Evolutionary conservation across 1,284 basidiomycete genomes (phyloP), one percentile per base, ranked within the genome.

Genomic region (Singerocomus inundabilis): DNA sequence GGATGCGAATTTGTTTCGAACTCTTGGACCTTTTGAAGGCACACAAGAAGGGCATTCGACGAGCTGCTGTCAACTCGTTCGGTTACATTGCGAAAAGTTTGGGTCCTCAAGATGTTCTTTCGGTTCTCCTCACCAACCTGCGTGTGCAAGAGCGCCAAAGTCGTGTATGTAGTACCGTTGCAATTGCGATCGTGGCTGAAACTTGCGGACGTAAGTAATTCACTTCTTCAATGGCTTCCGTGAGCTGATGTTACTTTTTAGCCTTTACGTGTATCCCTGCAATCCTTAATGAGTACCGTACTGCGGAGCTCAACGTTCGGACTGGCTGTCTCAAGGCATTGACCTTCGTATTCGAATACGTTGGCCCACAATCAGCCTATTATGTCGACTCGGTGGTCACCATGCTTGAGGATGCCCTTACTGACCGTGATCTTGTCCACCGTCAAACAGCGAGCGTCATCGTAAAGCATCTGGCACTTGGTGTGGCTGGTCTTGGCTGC

Each of bases 1-100:
- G 96, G 96, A 99, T 99, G 97, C 88, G 97, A 64, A 99, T 99
- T 70, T 99, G 97, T 69, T 99, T 99, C 71, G 97, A 99, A 70
- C 76, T 99, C 34, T 81, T 99, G 43, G 97, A 99, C 65, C 77
- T 99, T 36, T 80, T 99, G 62, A 99, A 99, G 70, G 97, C 97
- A 8, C 97, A 99, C 76, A 99, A 99, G 77, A 98, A 98, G 74
- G 95, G 92, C 32, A 99, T 99, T 64, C 89, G 97, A 49, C 91
- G 96, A 70, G 97, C 97, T 0, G 95, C 96, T 15, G 96, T 99
- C 73, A 99, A 99, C 77, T 98, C 95, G 4, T 99, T 99, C 60
- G 97, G 97, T 62, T 99, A 99, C 64, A 99, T 99, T 57, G 97
- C 97, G 54, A 98, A 98, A 76, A 96, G 92, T 71, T 88, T 99